These are phyloP conservation scores for Platanus orientalis DNA, from an alignment of 164 flowering plant species.

Conservation along the genomic window DNA sequence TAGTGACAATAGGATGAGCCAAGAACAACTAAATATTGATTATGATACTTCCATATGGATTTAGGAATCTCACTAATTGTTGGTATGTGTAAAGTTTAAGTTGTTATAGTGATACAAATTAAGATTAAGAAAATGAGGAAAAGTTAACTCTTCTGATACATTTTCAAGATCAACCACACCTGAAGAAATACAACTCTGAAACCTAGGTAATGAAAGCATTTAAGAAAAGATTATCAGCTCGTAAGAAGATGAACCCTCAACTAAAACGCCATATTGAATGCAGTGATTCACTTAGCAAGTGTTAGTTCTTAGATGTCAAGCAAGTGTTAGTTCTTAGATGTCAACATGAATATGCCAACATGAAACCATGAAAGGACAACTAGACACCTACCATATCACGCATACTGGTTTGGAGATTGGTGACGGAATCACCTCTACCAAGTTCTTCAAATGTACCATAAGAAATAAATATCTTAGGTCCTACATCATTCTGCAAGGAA, in stretches of 20 bases:
- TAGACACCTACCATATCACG: constrained; percentile 74
- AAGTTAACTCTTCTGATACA: neutral
- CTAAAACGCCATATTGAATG: neutral
- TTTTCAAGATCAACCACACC: constrained; percentile 1
- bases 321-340: neutral
- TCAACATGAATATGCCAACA: constrained; percentile 3
- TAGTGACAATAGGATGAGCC: too few species aligned
- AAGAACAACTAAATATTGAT: too few species aligned
- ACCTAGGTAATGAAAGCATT: neutral
- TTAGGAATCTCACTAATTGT: neutral
- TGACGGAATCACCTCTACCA: constrained; percentile 69
- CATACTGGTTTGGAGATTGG: constrained; percentile 65
- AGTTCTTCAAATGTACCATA: constrained; percentile 74
- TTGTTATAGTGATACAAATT: too few species aligned
- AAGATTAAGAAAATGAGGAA: too few species aligned
- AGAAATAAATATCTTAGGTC: constrained; percentile 72
- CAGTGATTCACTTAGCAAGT: too few species aligned
- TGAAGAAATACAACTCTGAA: neutral
- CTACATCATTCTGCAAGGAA: constrained; percentile 82
- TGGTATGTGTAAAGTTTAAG: neutral
- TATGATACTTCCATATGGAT: too few species aligned
- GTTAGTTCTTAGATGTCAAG: too few species aligned
- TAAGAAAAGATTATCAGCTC: too few species aligned
- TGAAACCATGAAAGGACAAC: neutral
- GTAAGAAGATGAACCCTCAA: too few species aligned